phyloP scores from a whole-genome alignment of 352 stramenopile genomes.

The Salisapilia sapeloensis region DNA sequence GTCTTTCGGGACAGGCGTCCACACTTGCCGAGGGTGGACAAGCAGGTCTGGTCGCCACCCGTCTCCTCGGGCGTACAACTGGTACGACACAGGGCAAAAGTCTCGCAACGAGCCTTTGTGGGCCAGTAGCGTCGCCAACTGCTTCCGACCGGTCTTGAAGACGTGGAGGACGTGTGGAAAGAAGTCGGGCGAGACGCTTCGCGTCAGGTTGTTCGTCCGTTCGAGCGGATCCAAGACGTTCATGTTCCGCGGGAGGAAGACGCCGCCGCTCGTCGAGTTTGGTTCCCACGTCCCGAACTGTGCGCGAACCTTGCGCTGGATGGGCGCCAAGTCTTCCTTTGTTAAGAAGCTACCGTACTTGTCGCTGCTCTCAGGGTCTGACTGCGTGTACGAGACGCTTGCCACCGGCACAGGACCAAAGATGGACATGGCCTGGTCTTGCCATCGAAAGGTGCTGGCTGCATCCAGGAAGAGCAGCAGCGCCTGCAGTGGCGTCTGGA shows the following conservation, averaged over 20 bases:
- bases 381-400: neutral
- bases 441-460: constrained; percentile 76
- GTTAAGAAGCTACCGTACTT: neutral
- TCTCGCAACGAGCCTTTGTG: constrained; percentile 10
- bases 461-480: constrained; percentile 76
- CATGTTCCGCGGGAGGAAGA: constrained; percentile 65
- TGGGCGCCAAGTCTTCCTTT: neutral
- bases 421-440: constrained; percentile 62
- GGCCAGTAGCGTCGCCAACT: constrained; percentile 18
- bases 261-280: constrained; percentile 3
- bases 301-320: neutral
- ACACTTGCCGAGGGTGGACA: constrained; percentile 58
- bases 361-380: neutral
- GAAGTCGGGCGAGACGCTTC: constrained; percentile 50
- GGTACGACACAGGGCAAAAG: constrained; percentile 47
- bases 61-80: constrained; percentile 45
- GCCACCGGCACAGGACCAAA: constrained; percentile 32
- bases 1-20: too few relatives aligned
- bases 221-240: constrained; percentile 84
- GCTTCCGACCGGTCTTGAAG: constrained; percentile 37
- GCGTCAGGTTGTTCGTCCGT: constrained; percentile 72
- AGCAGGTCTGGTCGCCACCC: constrained; percentile 66
- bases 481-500: constrained; percentile 68
- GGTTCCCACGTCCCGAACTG: neutral
- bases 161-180: constrained; percentile 59